Evolutionary conservation across 1,139 yeast genomes (phyloP).

Genomic region (Suhomyces guaymorum): DNA sequence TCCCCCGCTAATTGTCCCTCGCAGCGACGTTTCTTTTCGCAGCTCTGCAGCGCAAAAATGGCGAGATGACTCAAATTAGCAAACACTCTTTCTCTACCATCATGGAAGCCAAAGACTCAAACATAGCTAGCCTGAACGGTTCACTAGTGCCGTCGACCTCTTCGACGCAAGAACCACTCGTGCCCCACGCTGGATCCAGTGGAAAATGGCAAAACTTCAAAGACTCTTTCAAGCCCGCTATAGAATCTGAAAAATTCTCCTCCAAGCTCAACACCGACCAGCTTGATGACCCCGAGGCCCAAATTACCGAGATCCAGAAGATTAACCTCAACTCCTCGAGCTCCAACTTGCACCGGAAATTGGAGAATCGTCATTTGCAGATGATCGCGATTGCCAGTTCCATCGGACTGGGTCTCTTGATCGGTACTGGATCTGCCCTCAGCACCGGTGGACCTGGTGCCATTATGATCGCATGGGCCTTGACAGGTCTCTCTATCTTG

Average conservation of each 20-base stretch:
- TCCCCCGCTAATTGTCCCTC: too few species aligned
- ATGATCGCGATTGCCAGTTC: constrained; percentile 33
- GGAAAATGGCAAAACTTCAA: constrained; percentile 40
- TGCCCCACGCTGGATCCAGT: too few species aligned
- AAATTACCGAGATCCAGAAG: constrained; percentile 24
- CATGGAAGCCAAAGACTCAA: neutral
- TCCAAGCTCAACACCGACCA: constrained; percentile 14
- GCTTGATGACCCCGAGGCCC: constrained; percentile 22
- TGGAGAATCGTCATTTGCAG: constrained; percentile 27
- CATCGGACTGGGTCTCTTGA: constrained; percentile 35
- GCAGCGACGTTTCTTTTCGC: neutral
- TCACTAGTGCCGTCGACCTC: constrained; percentile 2
- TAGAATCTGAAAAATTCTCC: constrained; percentile 21
- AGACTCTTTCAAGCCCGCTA: constrained; percentile 42
- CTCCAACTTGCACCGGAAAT: constrained; percentile 25
- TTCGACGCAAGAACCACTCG: neutral
- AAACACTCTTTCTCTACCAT: neutral
- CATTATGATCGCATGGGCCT: constrained; percentile 46
- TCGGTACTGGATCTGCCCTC: constrained; percentile 29
- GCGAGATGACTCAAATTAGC: constrained; percentile 3
- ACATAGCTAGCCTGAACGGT: neutral
- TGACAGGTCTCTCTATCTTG: constrained; percentile 32
- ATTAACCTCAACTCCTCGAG: constrained; percentile 24
- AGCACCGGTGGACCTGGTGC: constrained; percentile 62
- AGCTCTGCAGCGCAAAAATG: neutral